Percentiles rank a stretch among this genome's conserved stretches.
Evolutionary conservation across 2,329 filamentous ascomycete genomes (phyloP).

Genomic region (Thielaviopsis musarum): DNA sequence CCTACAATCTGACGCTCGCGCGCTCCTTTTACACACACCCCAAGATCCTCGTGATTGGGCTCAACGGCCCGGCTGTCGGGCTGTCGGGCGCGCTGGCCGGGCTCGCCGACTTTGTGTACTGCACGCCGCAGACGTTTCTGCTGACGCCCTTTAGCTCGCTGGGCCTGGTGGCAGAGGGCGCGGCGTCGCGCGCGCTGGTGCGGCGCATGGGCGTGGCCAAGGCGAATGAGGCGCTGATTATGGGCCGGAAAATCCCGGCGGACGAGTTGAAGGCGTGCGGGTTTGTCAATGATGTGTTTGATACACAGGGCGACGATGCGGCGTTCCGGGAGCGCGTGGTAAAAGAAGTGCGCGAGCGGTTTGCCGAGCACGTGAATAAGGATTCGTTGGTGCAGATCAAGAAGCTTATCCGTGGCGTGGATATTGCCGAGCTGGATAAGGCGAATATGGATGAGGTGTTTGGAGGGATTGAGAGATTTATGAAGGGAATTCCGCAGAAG

Average conservation of each 20-base stretch:
- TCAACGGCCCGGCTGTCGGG: slow-evolving; percentile 84
- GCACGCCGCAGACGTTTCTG: slow-evolving; percentile 62
- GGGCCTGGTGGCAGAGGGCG: slow-evolving; percentile 80
- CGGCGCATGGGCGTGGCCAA: slow-evolving; percentile 61
- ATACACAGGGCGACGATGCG: slow-evolving; percentile 41
- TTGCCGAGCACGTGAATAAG: slow-evolving; percentile 65
- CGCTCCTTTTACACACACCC: slow-evolving; percentile 84
- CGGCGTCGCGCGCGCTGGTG: slow-evolving; percentile 62
- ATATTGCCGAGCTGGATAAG: slow-evolving; percentile 53
- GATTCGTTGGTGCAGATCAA: slow-evolving; percentile 75
- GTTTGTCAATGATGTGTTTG: slow-evolving; percentile 75
- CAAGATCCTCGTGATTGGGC: slow-evolving; percentile 78
- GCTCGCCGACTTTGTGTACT: slow-evolving; percentile 87
- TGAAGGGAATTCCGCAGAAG: slow-evolving; percentile 65
- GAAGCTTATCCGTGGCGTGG: slow-evolving; percentile 58
- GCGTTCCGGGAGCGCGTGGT: slow-evolving; percentile 58
- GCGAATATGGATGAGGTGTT: slow-evolving; percentile 78
- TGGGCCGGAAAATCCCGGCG: slow-evolving; percentile 60
- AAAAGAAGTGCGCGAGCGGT: slow-evolving; percentile 59
- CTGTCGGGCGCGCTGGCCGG: slow-evolving; percentile 70
- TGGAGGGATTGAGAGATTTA: slow-evolving; percentile 65
- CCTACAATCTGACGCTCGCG: slow-evolving; percentile 78
- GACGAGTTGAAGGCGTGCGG: slow-evolving; percentile 60
- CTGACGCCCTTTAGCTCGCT: slow-evolving; percentile 84
- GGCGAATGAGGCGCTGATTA: slow-evolving; percentile 84